These are phyloP conservation scores for Houttuynia cordata DNA, from an alignment of 164 flowering plant genomes.

Conservation along the genomic window DNA sequence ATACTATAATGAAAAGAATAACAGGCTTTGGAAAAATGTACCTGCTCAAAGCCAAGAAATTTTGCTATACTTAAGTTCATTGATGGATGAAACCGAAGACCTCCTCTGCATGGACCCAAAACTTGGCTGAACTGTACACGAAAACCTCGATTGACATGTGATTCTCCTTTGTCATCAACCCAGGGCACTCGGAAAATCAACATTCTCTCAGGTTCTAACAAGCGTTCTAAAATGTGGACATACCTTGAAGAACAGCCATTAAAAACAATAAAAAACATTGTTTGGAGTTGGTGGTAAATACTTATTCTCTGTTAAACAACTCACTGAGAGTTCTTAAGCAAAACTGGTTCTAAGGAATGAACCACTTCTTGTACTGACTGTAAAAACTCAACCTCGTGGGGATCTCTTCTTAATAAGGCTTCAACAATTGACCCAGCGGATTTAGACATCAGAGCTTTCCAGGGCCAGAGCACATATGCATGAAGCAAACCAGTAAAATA, in stretches of 20 bases:
- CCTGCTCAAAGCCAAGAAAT: slow-evolving; percentile 96
- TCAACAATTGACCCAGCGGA: slow-evolving; percentile 93
- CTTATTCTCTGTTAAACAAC: slow-evolving; percentile 13
- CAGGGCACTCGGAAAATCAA: slow-evolving; percentile 93
- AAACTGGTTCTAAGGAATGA: slow-evolving; percentile 89
- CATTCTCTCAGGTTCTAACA: slow-evolving; percentile 90
- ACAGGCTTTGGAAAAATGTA: slow-evolving; percentile 9
- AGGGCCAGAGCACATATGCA: background rate
- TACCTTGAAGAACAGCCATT: slow-evolving; percentile 33
- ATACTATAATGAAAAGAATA: background rate
- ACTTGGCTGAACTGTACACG: slow-evolving; percentile 90
- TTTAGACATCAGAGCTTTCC: slow-evolving; percentile 80
- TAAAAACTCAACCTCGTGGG: slow-evolving; percentile 86
- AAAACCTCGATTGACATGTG: slow-evolving; percentile 86
- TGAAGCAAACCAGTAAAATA: background rate
- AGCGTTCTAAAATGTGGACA: slow-evolving; percentile 85
- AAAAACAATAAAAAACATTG: no score
- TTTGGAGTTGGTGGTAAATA: background rate
- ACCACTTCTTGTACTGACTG: slow-evolving; percentile 88
- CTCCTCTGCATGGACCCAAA: slow-evolving; percentile 96
- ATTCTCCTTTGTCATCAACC: slow-evolving; percentile 96
- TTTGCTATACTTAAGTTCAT: slow-evolving; percentile 89
- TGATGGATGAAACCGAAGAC: slow-evolving; percentile 79
- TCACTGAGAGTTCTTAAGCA: slow-evolving; percentile 90
- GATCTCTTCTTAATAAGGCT: slow-evolving; percentile 90